Conservation (phyloP, 805 yeast species). For the Saccharomycopsis javanensis region DNA sequence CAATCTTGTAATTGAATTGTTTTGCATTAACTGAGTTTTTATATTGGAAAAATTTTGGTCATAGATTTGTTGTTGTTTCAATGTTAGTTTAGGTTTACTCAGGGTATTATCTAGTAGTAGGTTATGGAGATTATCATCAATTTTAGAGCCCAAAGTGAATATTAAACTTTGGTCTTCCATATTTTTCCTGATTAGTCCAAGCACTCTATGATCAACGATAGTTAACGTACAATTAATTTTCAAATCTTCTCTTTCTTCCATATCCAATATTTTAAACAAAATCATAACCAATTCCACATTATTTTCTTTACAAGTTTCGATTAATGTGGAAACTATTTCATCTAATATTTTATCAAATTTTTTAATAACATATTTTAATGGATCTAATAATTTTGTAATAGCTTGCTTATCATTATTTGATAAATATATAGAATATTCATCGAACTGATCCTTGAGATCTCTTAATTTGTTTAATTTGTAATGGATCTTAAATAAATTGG, state of each 20-base stretch:
- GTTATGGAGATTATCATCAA: conserved; percentile 8
- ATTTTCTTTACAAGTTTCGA: conserved; percentile 64
- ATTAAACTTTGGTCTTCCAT: conserved; percentile 20
- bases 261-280: conserved; percentile 65
- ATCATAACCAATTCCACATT: conserved; percentile 62
- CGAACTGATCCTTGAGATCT: conserved; percentile 70
- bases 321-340: conserved; percentile 55
- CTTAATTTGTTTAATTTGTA: conserved; percentile 59
- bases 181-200: conserved; percentile 16
- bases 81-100: conserved; percentile 14
- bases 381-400: conserved; percentile 44
- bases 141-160: conserved; percentile 16
- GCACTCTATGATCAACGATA: conserved; percentile 24
- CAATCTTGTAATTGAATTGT: conserved; percentile 33
- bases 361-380: conserved; percentile 36
- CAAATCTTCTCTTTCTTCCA: conserved; percentile 71
- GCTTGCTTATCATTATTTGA: conserved; percentile 59
- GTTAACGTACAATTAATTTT: conserved; percentile 32
- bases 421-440: conserved; percentile 38
- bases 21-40: conserved; percentile 28
- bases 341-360: conserved; percentile 57
- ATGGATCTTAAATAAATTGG: conserved; percentile 57
- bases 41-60: conserved; percentile 24
- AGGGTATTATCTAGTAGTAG: neutral
- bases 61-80: conserved; percentile 17